Evolutionary conservation across 257 asterid genomes (phyloP), one percentile per base, ranked within the genome.

Genomic region (Henckelia pumila): DNA sequence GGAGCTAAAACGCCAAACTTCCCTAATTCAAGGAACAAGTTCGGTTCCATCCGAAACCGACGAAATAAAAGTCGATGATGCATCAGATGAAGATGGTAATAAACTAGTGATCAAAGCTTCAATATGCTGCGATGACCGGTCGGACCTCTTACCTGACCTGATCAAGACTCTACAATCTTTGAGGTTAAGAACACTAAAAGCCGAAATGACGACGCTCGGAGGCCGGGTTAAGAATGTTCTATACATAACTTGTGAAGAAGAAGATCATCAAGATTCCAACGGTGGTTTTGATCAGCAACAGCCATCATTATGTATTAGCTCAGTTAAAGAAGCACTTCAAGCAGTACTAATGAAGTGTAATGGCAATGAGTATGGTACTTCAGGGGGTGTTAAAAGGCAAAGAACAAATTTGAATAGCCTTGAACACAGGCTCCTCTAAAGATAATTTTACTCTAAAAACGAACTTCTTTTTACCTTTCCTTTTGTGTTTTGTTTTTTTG

Each of bases 191-290:
- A 84, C 92, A 14, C 40, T 92, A 50, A 83, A 77, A 80, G 98
- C 98, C 3, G 98, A 92, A 30, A 89, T 92, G 58, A 83, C 95
- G 9, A 88, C 93, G 0, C 77, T 89, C 1, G 96, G 93, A 4
- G 98, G 96, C 6, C 79, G 98, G 25, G 91, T 92, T 5, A 79
- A 73, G 77, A 92, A 88, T 14, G 98, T 89, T 0, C 72, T 92
- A 71, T 89, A 84, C 85, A 82, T 88, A 24, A 81, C 95, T 4
- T 79, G 82, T 8, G 95, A 86, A 0, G 87, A 86, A 0, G 87
- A 81, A 5, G 89, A 85, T 3, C 24, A 53, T 0, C 47, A 52
- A 23, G 35, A 17, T 5, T 22, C 22, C 2, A 68, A 22, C 6
- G 72, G 26, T 7, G 79, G 70, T 4, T 63, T 53, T 3, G 75